A percentile compares a stretch with the other conserved stretches of the same genome.
phyloP scores from a whole-genome alignment of 805 yeast genomes.

The Wickerhamiella brachini region DNA sequence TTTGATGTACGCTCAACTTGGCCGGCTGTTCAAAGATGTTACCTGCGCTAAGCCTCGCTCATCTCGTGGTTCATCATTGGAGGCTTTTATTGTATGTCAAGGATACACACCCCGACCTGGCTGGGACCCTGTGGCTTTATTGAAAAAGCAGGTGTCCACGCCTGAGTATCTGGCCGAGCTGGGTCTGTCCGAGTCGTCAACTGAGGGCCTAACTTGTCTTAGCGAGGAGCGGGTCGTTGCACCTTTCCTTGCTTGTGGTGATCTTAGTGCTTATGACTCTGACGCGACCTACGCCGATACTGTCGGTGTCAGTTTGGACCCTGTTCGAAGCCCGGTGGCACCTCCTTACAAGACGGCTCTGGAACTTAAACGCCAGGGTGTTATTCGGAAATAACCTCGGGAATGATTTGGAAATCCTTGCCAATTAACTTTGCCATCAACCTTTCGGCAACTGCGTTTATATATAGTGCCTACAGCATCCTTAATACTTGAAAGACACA shows the following conservation, averaged over 20 bases:
- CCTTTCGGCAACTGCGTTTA: not conserved
- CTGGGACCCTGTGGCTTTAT: conserved; percentile 50
- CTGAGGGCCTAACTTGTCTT: conserved; percentile 4
- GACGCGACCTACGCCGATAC: conserved; percentile 78
- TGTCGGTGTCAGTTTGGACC: conserved; percentile 49
- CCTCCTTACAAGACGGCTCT: conserved; percentile 93
- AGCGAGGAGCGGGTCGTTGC: conserved; percentile 63
- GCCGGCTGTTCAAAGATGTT: conserved; percentile 71
- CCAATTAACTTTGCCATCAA: not conserved
- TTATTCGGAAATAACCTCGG: not conserved
- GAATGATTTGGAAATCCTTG: not conserved
- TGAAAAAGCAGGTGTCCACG: conserved; percentile 34
- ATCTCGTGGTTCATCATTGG: conserved; percentile 87
- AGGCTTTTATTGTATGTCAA: conserved; percentile 84
- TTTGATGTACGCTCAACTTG: conserved; percentile 80
- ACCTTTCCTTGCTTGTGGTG: conserved; percentile 94
- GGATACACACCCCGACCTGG: conserved; percentile 74
- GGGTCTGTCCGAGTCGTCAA: conserved; percentile 31
- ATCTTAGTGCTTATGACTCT: conserved; percentile 72
- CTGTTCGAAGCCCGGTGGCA: conserved; percentile 90
- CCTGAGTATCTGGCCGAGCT: conserved; percentile 64
- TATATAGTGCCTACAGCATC: not conserved
- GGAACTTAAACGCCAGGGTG: conserved; percentile 73
- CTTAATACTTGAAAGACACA: no score
- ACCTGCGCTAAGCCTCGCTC: conserved; percentile 94